Percentiles rank a stretch among this genome's conserved stretches.
These are phyloP conservation scores for Oryza glumipatula DNA, from an alignment of 176 grass and related monocot species.

Conservation along the genomic window DNA sequence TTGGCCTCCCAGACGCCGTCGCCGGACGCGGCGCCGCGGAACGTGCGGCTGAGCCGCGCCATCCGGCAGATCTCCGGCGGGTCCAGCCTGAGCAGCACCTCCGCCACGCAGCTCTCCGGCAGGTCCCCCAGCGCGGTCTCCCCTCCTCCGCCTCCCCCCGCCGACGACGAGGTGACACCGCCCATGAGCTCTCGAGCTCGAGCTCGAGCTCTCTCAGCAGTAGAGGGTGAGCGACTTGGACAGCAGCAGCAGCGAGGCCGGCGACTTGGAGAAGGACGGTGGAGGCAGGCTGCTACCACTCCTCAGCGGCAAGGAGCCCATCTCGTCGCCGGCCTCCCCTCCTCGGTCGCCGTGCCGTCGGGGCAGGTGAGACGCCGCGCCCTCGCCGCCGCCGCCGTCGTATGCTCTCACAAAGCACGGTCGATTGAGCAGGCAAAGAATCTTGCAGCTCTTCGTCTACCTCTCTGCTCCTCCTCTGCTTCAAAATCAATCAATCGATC, in stretches of 20 bases:
- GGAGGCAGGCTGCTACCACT: constrained; percentile 25
- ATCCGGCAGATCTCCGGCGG: constrained; percentile 82
- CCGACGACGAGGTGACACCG: constrained; percentile 56
- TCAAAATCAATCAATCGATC: background rate
- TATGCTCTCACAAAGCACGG: background rate
- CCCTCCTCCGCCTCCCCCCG: constrained; percentile 3
- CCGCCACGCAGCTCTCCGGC: constrained; percentile 87
- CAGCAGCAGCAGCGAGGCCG: constrained; percentile 74
- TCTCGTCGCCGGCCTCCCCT: constrained; percentile 31
- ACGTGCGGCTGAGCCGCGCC: constrained; percentile 72
- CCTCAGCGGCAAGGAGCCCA: constrained; percentile 53
- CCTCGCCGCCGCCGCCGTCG: constrained; percentile 22
- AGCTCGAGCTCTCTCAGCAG: constrained; percentile 11
- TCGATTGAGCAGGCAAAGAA: background rate
- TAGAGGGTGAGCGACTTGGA: constrained; percentile 90
- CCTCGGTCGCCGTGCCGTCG: constrained; percentile 38
- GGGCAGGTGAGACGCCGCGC: background rate
- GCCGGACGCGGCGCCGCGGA: constrained; percentile 70
- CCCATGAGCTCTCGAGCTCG: constrained; percentile 54
- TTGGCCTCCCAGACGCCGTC: constrained; percentile 86
- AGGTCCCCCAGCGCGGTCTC: constrained; percentile 65
- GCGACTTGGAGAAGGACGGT: constrained; percentile 53
- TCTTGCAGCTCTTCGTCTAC: background rate
- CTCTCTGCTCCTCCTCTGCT: background rate
- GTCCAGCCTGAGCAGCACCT: constrained; percentile 85